Evolutionary conservation across 176 grass and related monocot genomes (phyloP), one percentile per base, ranked within the genome.

Genomic region (Paspalum vaginatum): DNA sequence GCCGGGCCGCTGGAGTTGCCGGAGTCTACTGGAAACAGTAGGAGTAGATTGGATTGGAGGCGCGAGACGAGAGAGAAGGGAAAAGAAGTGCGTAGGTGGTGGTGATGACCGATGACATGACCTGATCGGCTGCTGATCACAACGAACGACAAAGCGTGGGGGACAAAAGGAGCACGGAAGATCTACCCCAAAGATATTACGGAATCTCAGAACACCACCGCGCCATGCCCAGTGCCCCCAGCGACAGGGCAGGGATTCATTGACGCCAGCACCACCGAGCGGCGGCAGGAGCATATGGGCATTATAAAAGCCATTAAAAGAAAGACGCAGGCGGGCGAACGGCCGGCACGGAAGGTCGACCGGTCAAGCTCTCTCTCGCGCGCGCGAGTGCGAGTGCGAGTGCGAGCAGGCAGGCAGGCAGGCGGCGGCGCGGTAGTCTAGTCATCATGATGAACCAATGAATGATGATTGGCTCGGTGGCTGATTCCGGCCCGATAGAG

Each of bases 161-260:
- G 39, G 48, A 38, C 80, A 79, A 78, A 72, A 87, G 48, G 20
- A 66, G 58, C 20, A 58, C 47, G 75, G 22, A 52, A 58, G 27
- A 85, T 85, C 84, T 72, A 38, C 76, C 46, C 39, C 59, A 73
- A 80, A 79, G 76, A 85, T 85, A 79, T 85, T 73, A 66, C 68
- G 76, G 84, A 86, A 80, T 86, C 84, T 86, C 68, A 25, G 40
- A 67, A 74, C 76, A 74, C 84, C 81, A 11, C 79, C 69, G 24
- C 52, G 14, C 45, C 32, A 45, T 32, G 52, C 39, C 13, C 52
- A 27, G 71, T 43, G 49, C 61, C 72, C 21, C 11, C 17, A 51
- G 66, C 27, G 63, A 13, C 55, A 58, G 55, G 25, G 25, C 62
- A 38, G 52, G 27, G 40, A 53, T 12, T 32, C 32, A 53, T 12